Evolutionary conservation across 345 rosid genomes (phyloP).

Genomic region (Camelina sativa): DNA sequence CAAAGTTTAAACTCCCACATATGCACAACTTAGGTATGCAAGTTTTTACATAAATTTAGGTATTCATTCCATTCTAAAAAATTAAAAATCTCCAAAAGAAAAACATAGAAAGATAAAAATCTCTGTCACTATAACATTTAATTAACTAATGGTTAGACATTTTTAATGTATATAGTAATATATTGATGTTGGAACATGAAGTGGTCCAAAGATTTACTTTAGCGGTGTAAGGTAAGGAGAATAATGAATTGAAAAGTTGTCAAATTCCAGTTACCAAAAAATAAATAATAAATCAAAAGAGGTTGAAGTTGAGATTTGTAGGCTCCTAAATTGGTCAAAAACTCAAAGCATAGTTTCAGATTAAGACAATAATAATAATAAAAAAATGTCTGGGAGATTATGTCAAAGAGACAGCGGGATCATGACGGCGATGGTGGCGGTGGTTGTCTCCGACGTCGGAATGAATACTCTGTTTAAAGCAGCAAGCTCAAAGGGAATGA

Average conservation of each 20-base stretch:
- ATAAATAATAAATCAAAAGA: background rate
- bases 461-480: slow-evolving; percentile 49
- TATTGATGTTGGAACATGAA: background rate
- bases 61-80: no score
- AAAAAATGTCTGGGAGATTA: slow-evolving; percentile 26
- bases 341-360: background rate
- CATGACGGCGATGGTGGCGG: slow-evolving; percentile 56
- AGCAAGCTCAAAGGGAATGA: slow-evolving; percentile 54
- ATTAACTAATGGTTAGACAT: no score
- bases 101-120: no score
- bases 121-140: no score
- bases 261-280: background rate
- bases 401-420: slow-evolving; percentile 32
- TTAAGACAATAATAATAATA: background rate
- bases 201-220: no score
- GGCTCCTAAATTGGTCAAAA: slow-evolving; percentile 12
- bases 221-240: no score
- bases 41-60: no score
- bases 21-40: no score
- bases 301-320: background rate
- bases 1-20: no score
- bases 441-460: slow-evolving; percentile 37
- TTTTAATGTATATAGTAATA: background rate
- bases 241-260: background rate
- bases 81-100: no score